Evolutionary conservation across 345 rosid genomes (phyloP).

Genomic region (Hypericum androsaemum): DNA sequence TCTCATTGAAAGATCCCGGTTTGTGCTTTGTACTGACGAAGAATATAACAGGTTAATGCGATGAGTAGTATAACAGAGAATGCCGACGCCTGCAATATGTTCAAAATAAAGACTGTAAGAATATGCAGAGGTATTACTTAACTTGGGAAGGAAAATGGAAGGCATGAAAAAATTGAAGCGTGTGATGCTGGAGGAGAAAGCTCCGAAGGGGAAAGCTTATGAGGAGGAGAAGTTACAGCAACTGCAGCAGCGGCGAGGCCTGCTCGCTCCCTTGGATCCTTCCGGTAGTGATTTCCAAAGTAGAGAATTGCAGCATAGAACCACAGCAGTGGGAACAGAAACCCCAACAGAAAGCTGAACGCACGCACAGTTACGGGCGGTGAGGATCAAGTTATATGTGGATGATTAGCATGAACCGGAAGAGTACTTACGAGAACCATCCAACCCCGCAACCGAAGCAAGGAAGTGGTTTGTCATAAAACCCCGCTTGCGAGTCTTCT

Average conservation of each 20-base stretch:
- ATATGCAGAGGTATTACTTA: too few relatives aligned
- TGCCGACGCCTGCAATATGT: conserved; percentile 67
- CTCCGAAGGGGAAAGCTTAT: too few relatives aligned
- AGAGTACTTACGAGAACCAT: conserved; percentile 86
- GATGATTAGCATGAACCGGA: conserved; percentile 1
- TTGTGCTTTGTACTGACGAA: conserved; percentile 15
- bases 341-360: conserved; percentile 81
- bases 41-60: conserved; percentile 22
- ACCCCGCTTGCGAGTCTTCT: conserved; percentile 49
- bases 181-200: too few relatives aligned
- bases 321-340: conserved; percentile 74
- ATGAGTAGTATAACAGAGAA: conserved; percentile 53
- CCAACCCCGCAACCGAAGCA: conserved; percentile 97
- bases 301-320: conserved; percentile 77
- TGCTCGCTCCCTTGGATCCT: conserved; percentile 94
- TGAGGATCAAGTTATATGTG: conserved; percentile 6
- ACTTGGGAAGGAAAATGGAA: too few relatives aligned
- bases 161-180: too few relatives aligned
- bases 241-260: conserved; percentile 97
- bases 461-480: conserved; percentile 79
- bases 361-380: conserved; percentile 10
- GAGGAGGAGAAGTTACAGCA: conserved; percentile 40
- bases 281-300: conserved; percentile 78
- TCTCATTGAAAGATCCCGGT: not conserved
- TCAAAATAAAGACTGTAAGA: not conserved